Base-by-base conservation (phyloP, 805 yeast species). In the Wickerhamomyces strasburgensis region DNA sequence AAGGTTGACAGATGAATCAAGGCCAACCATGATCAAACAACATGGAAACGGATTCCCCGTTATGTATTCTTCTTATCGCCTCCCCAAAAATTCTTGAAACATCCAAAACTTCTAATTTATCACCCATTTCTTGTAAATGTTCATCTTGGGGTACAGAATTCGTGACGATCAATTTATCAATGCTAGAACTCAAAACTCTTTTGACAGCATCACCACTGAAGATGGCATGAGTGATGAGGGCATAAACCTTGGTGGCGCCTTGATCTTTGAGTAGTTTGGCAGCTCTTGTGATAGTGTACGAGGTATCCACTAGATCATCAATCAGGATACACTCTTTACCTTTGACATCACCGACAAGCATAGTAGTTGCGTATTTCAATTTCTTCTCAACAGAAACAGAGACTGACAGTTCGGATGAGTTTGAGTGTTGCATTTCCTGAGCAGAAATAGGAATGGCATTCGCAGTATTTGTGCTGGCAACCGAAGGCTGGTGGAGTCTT, bases 41-140 rank as follows among this genome's bases (percentile, higher is more conserved):
- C 85, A 87, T 83, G 14, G 95, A 82, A 14, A 93, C 95, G 13
- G 90, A 79, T 66, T 93, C 99, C 48, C 99, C 99, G 51, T 93
- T 93, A 61, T 93, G 95, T 34, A 93, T 90, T 60, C 99, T 73
- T 58, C 99, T 73, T 31, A 93, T 87, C 2, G 97, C 90, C 62
- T 93, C 99, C 14, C 94, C 96, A 51, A 93, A 83, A 14, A 93
- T 75, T 40, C 84, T 69, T 8, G 95, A 79, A 6, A 93, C 93
- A 51, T 93, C 98, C 51, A 93, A 67, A 8, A 90, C 86, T 50
- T 82, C 89, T 19, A 87, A 68, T 55, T 74, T 72, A 34, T 72
- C 75, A 10, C 84, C 86, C 14, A 78, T 56, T 30, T 44, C 55
- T 27, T 61, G 60, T n/a, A 62, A 57, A 47, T 84, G 77, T 16